Evolutionary conservation across 2,329 filamentous ascomycete species (phyloP).

Genomic region (Bipolaris sorokiniana): DNA sequence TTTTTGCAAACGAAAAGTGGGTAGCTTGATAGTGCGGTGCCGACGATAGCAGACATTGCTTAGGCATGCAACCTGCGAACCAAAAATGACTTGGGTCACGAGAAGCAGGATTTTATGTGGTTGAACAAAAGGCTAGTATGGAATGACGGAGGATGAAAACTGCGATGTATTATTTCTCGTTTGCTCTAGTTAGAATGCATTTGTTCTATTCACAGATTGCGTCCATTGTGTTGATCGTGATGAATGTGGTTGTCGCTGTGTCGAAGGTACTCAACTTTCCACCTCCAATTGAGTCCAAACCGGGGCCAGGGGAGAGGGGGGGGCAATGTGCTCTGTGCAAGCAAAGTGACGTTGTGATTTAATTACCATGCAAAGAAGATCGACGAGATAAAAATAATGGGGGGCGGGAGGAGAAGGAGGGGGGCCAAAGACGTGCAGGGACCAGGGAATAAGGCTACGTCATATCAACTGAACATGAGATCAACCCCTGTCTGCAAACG

Average conservation of each 20-base stretch:
- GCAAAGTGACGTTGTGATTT: too few species aligned
- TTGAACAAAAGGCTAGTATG: conserved; percentile 9
- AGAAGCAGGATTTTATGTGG: conserved; percentile 30
- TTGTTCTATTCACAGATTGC: conserved; percentile 22
- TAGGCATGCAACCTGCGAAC: conserved; percentile 28
- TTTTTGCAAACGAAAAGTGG: conserved; percentile 2
- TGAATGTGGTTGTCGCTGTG: not conserved
- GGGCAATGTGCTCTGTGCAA: too few species aligned
- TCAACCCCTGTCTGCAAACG: too few species aligned
- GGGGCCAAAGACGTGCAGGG: too few species aligned
- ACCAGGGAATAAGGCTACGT: not conserved
- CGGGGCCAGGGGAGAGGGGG: too few species aligned
- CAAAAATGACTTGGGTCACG: conserved; percentile 11
- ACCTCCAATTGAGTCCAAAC: too few species aligned
- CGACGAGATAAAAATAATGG: too few species aligned
- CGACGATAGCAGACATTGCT: conserved; percentile 28
- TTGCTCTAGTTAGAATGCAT: conserved; percentile 39
- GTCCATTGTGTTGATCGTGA: too few species aligned
- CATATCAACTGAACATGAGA: not conserved
- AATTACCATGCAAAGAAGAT: too few species aligned
- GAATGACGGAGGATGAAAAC: conserved; percentile 16
- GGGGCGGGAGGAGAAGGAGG: too few species aligned
- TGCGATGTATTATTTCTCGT: conserved; percentile 41
- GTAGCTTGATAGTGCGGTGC: conserved; percentile 16
- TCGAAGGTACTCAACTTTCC: not conserved